Evolutionary conservation across 768 basidiomycete genomes (phyloP), one percentile per base, ranked within the genome.

Genomic region (Stropharia rugosoannulata): DNA sequence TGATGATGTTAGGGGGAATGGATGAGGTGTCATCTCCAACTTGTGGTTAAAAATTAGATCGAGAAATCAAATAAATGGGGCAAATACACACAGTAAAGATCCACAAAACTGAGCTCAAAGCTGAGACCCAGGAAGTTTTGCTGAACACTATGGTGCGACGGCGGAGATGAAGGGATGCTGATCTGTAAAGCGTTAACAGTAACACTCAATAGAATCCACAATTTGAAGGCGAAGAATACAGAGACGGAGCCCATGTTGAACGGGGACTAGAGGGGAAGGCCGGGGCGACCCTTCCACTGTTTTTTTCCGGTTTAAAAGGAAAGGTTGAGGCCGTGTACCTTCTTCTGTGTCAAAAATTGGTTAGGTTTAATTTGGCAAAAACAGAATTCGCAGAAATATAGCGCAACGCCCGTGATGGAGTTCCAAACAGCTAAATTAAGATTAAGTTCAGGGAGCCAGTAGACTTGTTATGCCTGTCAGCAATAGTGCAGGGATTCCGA

Each of bases 61-160:
- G 27, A 8, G 27, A 35, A 3, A 49, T 19, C 25, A 48, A 40
- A 22, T 35, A 5, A 27, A n/a, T 13, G 43, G 69, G 2, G 29
- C 29, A 32, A 32, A 7, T 4, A 2, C 76, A 50, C 49, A 80
- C 82, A 79, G 64, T 87, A 80, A 57, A 78, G 72, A 62, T 81
- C 75, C 55, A 86, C 75, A 57, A 84, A 84, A 45, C 81, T 82
- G 44, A 89, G 73, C 66, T 88, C 86, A 57, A 87, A 73, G 46
- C 80, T 82, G 64, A 87, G 80, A 8, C 87, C 87, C 13, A 88
- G 67, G 58, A 86, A 88, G 64, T 84, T 85, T 7, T 74, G 67
- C 44, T 72, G 66, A 4, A 83, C 80, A 37, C 74, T 72, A 68
- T 76, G 70, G 40, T 56, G 60, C 1, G 68, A 62, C 1, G 75